Conservation (phyloP, 2,329 filamentous ascomycete genomes). For the Atkinsonella hypoxylon region DNA sequence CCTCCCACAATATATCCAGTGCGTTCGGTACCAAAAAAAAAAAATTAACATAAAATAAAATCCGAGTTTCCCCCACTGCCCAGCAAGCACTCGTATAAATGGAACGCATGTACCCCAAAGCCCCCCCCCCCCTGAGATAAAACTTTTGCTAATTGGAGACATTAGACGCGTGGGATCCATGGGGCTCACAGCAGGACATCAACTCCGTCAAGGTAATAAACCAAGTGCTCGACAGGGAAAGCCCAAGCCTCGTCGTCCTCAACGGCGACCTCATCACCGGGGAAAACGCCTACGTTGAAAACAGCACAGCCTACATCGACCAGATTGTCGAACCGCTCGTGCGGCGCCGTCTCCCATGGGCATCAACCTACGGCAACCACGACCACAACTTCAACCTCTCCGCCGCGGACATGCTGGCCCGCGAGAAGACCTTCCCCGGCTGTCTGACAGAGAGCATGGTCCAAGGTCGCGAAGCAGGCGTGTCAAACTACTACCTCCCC, state of each 20-base stretch:
- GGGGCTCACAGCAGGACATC: constrained; percentile 39
- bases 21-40: no score
- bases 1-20: constrained; percentile 1
- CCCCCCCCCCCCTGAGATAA: no score
- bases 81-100: no score
- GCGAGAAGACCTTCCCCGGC: constrained; percentile 27
- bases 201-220: constrained; percentile 45
- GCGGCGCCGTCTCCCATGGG: constrained; percentile 44
- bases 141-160: no score
- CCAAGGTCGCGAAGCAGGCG: constrained; percentile 20
- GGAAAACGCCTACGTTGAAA: constrained; percentile 45
- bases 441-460: constrained; percentile 30
- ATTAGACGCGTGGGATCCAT: constrained; percentile 32
- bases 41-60: not conserved
- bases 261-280: constrained; percentile 64
- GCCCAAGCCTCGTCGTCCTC: constrained; percentile 49
- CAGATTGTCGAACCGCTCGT: constrained; percentile 47
- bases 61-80: not conserved
- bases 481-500: constrained; percentile 36
- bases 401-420: constrained; percentile 28
- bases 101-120: no score
- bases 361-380: constrained; percentile 61
- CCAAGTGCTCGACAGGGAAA: constrained; percentile 43
- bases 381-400: constrained; percentile 50
- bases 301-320: constrained; percentile 45